A percentile compares a stretch with the other conserved stretches of the same genome.
These are phyloP conservation scores for Hypoxylon lienhwacheense DNA, from an alignment of 495 filamentous ascomycete genomes.

Conservation along the genomic window DNA sequence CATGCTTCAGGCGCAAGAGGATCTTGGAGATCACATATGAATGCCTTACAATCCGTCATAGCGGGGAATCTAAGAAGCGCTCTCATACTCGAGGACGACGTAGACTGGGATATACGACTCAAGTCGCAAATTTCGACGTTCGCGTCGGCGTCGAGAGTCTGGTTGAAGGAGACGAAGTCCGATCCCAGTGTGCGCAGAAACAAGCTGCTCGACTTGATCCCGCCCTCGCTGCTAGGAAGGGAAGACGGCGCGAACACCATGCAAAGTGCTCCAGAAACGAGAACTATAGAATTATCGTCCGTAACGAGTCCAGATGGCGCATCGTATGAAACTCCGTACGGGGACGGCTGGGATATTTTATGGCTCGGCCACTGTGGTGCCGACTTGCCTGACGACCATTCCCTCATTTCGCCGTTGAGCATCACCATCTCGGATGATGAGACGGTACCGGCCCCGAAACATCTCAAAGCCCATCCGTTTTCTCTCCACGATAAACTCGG, in stretches of 20 bases:
- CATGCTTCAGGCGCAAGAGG: constrained; percentile 45
- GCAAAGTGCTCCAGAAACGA: background rate
- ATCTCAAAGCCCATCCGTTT: constrained; percentile 52
- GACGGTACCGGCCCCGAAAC: constrained; percentile 44
- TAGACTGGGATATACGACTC: constrained; percentile 54
- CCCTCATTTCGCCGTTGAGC: constrained; percentile 28
- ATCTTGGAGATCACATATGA: constrained; percentile 54
- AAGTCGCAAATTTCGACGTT: constrained; percentile 49
- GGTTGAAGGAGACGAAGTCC: constrained; percentile 24
- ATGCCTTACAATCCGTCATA: constrained; percentile 43
- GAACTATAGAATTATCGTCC: constrained; percentile 2
- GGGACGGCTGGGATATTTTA: constrained; percentile 53
- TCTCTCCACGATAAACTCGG: constrained; percentile 44
- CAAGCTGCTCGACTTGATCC: constrained; percentile 1
- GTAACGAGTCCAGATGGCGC: background rate
- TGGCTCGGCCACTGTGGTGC: constrained; percentile 57
- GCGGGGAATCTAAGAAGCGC: constrained; percentile 44
- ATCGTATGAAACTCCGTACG: constrained; percentile 36
- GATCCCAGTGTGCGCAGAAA: background rate
- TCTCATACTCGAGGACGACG: constrained; percentile 54
- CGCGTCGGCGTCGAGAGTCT: constrained; percentile 38
- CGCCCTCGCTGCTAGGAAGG: background rate
- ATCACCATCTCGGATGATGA: constrained; percentile 41
- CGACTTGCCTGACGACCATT: constrained; percentile 37
- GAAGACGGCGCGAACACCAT: background rate